Percentiles rank a stretch among this genome's conserved stretches.
phyloP scores from a whole-genome alignment of 345 rosid species.

The Aquilaria yunnanensis region DNA sequence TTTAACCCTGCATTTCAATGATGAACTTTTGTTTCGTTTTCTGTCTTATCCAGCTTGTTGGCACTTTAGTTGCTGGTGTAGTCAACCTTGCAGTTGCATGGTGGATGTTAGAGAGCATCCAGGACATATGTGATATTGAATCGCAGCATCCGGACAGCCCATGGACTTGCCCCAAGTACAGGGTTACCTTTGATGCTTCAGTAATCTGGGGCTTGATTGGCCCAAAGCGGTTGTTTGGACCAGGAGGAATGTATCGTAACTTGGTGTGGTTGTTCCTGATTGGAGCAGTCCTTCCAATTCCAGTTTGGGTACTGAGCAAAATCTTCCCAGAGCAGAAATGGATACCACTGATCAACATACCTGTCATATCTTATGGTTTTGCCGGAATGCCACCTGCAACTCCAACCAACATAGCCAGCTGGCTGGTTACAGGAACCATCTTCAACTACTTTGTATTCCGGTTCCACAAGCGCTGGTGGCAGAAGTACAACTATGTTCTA shows the following conservation, averaged over 20 bases:
- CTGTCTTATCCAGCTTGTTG: conserved; percentile 47
- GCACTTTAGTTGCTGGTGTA: conserved; percentile 69
- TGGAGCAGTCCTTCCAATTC: conserved; percentile 92
- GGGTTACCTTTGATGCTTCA: conserved; percentile 94
- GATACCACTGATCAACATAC: conserved; percentile 92
- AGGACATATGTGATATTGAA: conserved; percentile 76
- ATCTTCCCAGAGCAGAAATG: conserved; percentile 88
- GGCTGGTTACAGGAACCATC: conserved; percentile 86
- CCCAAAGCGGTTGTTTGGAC: conserved; percentile 78
- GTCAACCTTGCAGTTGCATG: conserved; percentile 95
- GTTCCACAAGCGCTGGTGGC: conserved; percentile 96
- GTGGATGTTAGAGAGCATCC: conserved; percentile 98
- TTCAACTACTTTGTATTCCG: conserved; percentile 93
- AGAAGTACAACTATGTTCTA: conserved; percentile 91
- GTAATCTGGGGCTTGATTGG: conserved; percentile 98
- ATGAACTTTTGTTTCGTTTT: not conserved
- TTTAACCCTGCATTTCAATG: not conserved
- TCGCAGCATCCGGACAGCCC: conserved; percentile 77
- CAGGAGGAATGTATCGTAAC: conserved; percentile 90
- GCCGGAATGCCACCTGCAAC: conserved; percentile 99
- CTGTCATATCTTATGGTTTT: conserved; percentile 90
- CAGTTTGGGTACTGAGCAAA: conserved; percentile 81
- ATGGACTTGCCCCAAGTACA: conserved; percentile 98
- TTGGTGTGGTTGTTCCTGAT: conserved; percentile 91
- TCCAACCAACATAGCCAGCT: conserved; percentile 96